Percentiles rank a stretch among this genome's conserved stretches.
These are phyloP conservation scores for Tulasnella sp. DNA, from an alignment of 768 basidiomycete genomes.

Conservation along the genomic window DNA sequence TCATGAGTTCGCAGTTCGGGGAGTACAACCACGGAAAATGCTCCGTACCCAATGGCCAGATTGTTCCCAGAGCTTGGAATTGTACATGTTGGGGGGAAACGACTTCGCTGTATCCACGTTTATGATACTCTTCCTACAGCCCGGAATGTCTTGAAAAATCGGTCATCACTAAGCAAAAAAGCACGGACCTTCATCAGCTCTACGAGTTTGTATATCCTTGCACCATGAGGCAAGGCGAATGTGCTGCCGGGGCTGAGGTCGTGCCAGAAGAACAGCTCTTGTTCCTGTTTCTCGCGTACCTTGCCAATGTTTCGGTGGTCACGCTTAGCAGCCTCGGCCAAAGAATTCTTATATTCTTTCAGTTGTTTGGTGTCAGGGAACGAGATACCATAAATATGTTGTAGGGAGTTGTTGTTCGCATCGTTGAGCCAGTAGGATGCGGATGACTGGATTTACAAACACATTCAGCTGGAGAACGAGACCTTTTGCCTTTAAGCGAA, in stretches of 20 bases:
- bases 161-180: background rate
- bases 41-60: slow-evolving; percentile 56
- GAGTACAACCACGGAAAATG: too few relatives aligned
- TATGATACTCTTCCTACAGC: slow-evolving; percentile 76
- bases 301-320: slow-evolving; percentile 96
- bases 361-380: slow-evolving; percentile 98
- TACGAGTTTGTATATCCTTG: slow-evolving; percentile 85
- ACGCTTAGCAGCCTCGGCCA: slow-evolving; percentile 92
- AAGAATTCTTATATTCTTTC: slow-evolving; percentile 87
- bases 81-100: slow-evolving; percentile 98
- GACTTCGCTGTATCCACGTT: slow-evolving; percentile 80
- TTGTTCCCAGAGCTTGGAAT: slow-evolving; percentile 94
- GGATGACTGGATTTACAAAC: slow-evolving; percentile 56
- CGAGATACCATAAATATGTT: slow-evolving; percentile 95
- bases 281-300: slow-evolving; percentile 54
- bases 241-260: slow-evolving; percentile 90
- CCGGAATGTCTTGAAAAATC: slow-evolving; percentile 4
- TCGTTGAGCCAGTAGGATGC: slow-evolving; percentile 98
- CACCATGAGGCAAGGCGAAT: slow-evolving; percentile 96
- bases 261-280: slow-evolving; percentile 98
- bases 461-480: slow-evolving; percentile 9
- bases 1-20: background rate
- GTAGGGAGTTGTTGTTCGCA: slow-evolving; percentile 83
- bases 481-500: slow-evolving; percentile 17
- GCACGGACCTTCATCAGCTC: slow-evolving; percentile 81